Evolutionary conservation across 768 basidiomycete genomes (phyloP), one percentile per base, ranked within the genome.

Genomic region (Mycena metata): DNA sequence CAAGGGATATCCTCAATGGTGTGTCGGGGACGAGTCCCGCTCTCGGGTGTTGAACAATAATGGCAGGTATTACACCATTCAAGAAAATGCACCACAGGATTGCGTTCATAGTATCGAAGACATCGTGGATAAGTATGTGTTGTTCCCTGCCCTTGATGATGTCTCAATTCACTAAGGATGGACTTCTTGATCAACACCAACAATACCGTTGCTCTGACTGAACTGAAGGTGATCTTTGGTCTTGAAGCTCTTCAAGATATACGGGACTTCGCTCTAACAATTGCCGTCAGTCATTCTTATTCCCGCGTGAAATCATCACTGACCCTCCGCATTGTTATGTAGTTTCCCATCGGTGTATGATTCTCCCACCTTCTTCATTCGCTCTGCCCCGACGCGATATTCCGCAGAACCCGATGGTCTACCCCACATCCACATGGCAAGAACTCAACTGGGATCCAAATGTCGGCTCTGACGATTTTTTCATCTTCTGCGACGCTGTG

Each of bases 301-400:
- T 60, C 50, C 54, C 55, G 10, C 45, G 50, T 66, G 60, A 58
- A 66, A 24, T 60, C 60, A 60, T 66, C 41, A 8, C 33, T 66
- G n/a, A 66, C 13, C 64, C 15, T 59, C 57, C 65, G 54, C 30
- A 17, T 66, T 42, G 42, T 52, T 30, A 67, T 30, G 6, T 30
- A 30, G 66, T 67, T 67, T 52, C 66, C 66, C 23, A 67, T 67
- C 35, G 66, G 66, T 45, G 66, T 67, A 61, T n/a, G 66, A 52
- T 60, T 7, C 50, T 66, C 65, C 43, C 65, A 60, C 65, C 51
- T 30, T 66, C 60, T 54, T 66, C 65, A 45, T 54, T 12, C 16
- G 23, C 50, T 21, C 50, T 6, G 5, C 19, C 2, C 55, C 58
- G 30, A 65, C 56, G 21, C 33, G 43, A 42, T 16, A 41, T 54